Conservation (phyloP, 345 rosid genomes). For the Leavenworthia alabamica region DNA sequence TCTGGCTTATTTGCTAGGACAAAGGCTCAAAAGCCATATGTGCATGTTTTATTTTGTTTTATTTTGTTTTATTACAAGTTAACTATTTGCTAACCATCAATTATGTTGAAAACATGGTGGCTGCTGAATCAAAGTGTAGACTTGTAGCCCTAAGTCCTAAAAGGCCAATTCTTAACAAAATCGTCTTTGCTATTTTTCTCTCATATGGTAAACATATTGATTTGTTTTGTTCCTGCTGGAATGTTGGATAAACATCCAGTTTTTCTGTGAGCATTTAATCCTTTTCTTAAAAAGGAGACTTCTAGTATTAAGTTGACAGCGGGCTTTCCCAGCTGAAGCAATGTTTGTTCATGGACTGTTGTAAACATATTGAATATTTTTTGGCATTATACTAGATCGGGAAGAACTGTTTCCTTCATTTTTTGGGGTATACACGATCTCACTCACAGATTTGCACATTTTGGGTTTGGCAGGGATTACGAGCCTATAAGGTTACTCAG, state of each 20-base stretch:
- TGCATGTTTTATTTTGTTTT: slow-evolving; percentile 6
- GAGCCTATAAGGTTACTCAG: slow-evolving; percentile 92
- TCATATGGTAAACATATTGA: neutral
- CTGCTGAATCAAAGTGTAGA: neutral
- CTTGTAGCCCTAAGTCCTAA: neutral
- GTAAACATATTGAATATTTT: neutral
- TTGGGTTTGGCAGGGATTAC: slow-evolving; percentile 49
- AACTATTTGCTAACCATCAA: neutral
- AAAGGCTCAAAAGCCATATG: slow-evolving; percentile 7
- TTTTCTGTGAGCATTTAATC: slow-evolving; percentile 11
- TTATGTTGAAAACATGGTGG: slow-evolving; percentile 9
- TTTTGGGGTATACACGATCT: neutral
- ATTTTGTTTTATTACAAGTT: neutral
- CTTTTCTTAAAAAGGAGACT: slow-evolving; percentile 2
- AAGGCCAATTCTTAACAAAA: neutral
- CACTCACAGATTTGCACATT: slow-evolving; percentile 3
- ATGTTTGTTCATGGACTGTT: slow-evolving; percentile 6
- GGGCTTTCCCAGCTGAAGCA: slow-evolving; percentile 6
- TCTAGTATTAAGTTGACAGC: neutral
- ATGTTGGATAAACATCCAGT: neutral
- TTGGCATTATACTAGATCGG: slow-evolving; percentile 4
- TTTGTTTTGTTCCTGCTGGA: slow-evolving; percentile 1
- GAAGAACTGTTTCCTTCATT: neutral
- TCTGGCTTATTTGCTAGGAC: slow-evolving; percentile 4
- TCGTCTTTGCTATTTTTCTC: neutral